Evolutionary conservation across 2,329 filamentous ascomycete genomes (phyloP).

Genomic region (Fusarium citri): DNA sequence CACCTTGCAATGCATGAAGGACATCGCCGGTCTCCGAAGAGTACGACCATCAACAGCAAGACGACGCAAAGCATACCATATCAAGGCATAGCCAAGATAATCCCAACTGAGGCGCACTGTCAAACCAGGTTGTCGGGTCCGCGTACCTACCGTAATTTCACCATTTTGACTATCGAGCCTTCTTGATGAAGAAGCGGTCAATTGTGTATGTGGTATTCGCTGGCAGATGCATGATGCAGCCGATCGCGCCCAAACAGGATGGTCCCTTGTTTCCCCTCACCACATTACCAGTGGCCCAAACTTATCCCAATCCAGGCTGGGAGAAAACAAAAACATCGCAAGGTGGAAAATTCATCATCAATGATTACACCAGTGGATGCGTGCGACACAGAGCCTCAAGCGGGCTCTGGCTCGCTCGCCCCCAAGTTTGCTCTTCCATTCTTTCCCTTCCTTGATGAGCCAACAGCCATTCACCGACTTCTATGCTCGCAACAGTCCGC

Average conservation of each 20-base stretch:
- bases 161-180: not conserved
- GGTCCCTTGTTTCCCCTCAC: no score
- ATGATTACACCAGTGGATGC: not conserved
- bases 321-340: conserved; percentile 1
- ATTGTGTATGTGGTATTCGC: not conserved
- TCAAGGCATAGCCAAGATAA: conserved; percentile 4
- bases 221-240: conserved; percentile 9
- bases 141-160: not conserved
- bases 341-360: not conserved
- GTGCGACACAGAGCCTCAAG: not conserved
- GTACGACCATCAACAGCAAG: not conserved
- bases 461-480: not conserved
- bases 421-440: not conserved
- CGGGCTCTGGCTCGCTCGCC: not conserved
- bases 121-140: not conserved
- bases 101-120: not conserved
- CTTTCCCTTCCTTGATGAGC: not conserved
- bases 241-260: conserved; percentile 10
- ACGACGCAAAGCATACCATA: conserved; percentile 1
- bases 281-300: no score
- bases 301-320: not conserved
- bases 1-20: accelerated
- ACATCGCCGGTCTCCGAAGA: not conserved
- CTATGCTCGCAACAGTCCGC: not conserved
- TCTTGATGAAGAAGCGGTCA: conserved; percentile 11